Conservation (phyloP, 129 eudicot species). For the Flaveria trinervia region DNA sequence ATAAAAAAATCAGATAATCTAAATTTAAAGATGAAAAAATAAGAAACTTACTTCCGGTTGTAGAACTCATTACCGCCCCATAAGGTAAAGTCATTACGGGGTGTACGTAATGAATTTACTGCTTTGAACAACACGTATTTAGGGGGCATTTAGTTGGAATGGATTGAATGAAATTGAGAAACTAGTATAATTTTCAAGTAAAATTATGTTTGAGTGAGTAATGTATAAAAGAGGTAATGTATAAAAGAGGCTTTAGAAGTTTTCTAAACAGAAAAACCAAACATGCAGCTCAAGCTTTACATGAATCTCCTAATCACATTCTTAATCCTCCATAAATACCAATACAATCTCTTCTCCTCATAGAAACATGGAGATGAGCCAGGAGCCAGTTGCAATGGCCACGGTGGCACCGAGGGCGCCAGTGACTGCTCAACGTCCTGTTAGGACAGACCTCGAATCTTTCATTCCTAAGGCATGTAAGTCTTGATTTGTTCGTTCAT, state of each 20-base stretch:
- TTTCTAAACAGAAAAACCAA: not conserved
- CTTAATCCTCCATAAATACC: conserved; percentile 8
- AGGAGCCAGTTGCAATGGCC: conserved; percentile 19
- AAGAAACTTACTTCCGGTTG: too few relatives aligned
- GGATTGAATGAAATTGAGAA: too few relatives aligned
- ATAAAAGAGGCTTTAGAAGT: not conserved
- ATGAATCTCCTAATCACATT: not conserved
- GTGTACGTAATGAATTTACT: too few relatives aligned
- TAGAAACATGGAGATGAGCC: conserved; percentile 5
- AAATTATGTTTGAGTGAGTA: too few relatives aligned
- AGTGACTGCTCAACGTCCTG: conserved; percentile 40
- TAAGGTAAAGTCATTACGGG: too few relatives aligned
- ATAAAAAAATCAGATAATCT: too few relatives aligned
- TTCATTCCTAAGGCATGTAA: conserved; percentile 62
- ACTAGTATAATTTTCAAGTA: too few relatives aligned
- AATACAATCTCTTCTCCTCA: not conserved
- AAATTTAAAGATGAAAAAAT: too few relatives aligned
- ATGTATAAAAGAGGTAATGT: not conserved
- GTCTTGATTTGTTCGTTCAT: conserved; percentile 13
- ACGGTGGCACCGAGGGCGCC: conserved; percentile 53
- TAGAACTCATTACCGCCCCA: too few relatives aligned
- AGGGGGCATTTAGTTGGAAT: too few relatives aligned
- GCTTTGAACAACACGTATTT: too few relatives aligned
- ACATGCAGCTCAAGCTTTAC: conserved; percentile 4
- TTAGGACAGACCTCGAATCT: conserved; percentile 46